These are phyloP conservation scores for Protea cynaroides DNA, from an alignment of 164 flowering plant genomes.

Conservation along the genomic window DNA sequence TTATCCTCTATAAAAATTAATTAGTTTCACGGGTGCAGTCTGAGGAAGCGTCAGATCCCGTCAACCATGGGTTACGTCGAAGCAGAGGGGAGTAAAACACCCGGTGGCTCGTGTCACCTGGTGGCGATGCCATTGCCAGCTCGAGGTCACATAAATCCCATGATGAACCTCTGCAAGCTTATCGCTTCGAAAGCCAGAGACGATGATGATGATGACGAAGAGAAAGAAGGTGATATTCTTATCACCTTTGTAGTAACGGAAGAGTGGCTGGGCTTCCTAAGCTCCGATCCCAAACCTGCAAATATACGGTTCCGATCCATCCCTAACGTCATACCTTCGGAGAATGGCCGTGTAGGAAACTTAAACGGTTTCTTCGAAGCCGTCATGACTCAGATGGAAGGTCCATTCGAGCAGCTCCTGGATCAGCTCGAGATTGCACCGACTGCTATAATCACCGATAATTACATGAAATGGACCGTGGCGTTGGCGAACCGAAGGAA, in stretches of 20 bases:
- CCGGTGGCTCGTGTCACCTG: constrained; percentile 22
- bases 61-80: background rate
- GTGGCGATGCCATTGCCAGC: constrained; percentile 55
- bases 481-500: constrained; percentile 21
- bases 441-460: constrained; percentile 41
- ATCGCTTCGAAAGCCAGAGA: constrained; percentile 13
- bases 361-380: constrained; percentile 47
- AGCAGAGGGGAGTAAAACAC: background rate
- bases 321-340: constrained; percentile 81
- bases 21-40: too few species aligned
- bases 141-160: constrained; percentile 60
- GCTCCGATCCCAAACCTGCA: constrained; percentile 27
- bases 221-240: background rate
- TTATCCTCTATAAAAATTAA: too few species aligned
- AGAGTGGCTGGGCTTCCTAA: constrained; percentile 66
- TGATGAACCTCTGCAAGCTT: constrained; percentile 52
- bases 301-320: constrained; percentile 41
- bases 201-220: background rate
- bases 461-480: constrained; percentile 36
- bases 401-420: constrained; percentile 49
- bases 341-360: constrained; percentile 41
- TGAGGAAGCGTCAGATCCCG: background rate
- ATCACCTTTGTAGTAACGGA: constrained; percentile 71
- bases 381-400: constrained; percentile 42
- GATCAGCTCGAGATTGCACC: constrained; percentile 30